These are phyloP conservation scores for Pulveroboletus sp. DNA, from an alignment of 1,284 basidiomycete genomes.

Conservation along the genomic window DNA sequence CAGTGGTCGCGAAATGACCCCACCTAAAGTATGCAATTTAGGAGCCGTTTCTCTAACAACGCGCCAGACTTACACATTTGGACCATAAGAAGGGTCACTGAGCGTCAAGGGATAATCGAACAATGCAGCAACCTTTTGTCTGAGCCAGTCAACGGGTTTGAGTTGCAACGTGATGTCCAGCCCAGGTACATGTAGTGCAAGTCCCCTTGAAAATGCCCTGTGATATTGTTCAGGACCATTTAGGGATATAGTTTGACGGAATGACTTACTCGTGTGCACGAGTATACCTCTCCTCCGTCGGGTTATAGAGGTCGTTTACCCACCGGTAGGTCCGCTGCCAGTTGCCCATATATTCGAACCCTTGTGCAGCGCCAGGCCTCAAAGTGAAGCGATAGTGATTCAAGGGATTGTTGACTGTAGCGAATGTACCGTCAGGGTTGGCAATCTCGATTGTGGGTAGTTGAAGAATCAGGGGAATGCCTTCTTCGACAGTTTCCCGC, in stretches of 20 bases:
- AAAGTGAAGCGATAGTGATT: constrained; percentile 18
- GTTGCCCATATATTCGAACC: constrained; percentile 11
- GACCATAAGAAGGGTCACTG: constrained; percentile 7
- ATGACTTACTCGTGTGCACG: constrained; percentile 8
- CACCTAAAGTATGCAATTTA: no score
- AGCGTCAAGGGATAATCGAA: constrained; percentile 17
- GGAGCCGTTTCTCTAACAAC: no score
- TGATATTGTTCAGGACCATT: background rate
- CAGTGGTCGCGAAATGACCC: constrained; percentile 18
- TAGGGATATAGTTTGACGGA: background rate
- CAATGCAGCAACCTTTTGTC: constrained; percentile 13
- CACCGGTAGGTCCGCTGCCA: constrained; percentile 24
- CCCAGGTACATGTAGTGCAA: no score
- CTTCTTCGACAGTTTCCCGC: background rate
- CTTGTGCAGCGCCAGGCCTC: constrained; percentile 1
- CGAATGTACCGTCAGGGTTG: background rate
- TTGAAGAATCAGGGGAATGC: constrained; percentile 16
- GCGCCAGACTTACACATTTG: constrained; percentile 17
- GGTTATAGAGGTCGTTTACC: constrained; percentile 1
- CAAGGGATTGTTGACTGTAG: constrained; percentile 14
- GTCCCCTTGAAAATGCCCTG: constrained; percentile 13
- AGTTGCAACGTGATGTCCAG: no score
- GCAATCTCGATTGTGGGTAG: background rate
- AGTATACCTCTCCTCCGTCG: constrained; percentile 13
- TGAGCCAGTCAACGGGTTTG: constrained; percentile 12